Evolutionary conservation across 805 yeast genomes (phyloP).

Genomic region (Kurtzmaniella fragi): DNA sequence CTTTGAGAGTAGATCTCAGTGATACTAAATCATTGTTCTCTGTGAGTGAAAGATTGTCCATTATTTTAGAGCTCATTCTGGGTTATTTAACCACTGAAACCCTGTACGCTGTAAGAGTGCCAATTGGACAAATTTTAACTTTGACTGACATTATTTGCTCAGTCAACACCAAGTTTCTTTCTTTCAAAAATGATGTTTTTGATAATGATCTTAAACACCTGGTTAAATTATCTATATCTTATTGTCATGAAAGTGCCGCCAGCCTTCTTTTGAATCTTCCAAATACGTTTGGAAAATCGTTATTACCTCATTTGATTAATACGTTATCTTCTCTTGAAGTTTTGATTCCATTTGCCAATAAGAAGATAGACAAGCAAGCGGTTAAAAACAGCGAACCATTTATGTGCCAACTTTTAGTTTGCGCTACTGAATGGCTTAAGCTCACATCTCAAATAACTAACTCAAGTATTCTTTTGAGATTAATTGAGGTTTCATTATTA

Average conservation of each 20-base stretch:
- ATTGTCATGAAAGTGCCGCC: constrained; percentile 43
- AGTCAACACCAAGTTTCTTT: constrained; percentile 49
- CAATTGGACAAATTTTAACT: constrained; percentile 53
- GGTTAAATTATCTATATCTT: constrained; percentile 39
- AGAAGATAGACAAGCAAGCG: constrained; percentile 22
- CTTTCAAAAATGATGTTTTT: constrained; percentile 56
- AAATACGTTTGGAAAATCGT: constrained; percentile 27
- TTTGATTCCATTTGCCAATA: constrained; percentile 48
- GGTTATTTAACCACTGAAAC: constrained; percentile 48
- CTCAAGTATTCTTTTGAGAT: constrained; percentile 46
- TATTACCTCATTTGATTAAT: constrained; percentile 45
- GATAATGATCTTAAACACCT: constrained; percentile 44
- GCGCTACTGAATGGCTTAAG: constrained; percentile 23
- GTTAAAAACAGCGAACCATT: constrained; percentile 35
- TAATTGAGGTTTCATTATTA: constrained; percentile 52
- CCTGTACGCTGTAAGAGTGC: constrained; percentile 52
- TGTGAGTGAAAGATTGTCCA: constrained; percentile 47
- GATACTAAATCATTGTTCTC: constrained; percentile 46
- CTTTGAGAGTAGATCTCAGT: constrained; percentile 54
- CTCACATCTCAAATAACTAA: constrained; percentile 43
- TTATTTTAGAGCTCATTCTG: constrained; percentile 34
- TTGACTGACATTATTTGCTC: constrained; percentile 52
- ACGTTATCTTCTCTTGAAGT: constrained; percentile 53
- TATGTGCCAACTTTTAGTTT: constrained; percentile 29
- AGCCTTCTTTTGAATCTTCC: constrained; percentile 34